Conservation (phyloP, 768 basidiomycete genomes). For the Tricholomella constricta region DNA sequence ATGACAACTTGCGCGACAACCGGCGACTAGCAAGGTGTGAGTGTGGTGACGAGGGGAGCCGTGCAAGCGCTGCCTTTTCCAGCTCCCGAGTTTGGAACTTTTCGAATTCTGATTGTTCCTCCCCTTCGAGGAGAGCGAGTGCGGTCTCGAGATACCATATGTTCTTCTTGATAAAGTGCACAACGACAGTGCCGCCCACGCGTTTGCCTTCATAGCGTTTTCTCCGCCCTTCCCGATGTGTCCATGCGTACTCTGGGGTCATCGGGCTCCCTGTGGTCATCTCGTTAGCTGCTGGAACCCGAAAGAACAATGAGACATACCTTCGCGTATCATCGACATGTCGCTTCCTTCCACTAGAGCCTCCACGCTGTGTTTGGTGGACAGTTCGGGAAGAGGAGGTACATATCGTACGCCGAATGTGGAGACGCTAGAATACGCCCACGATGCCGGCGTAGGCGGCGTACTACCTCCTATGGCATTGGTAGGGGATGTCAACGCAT, state of each 20-base stretch:
- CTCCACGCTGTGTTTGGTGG: slow-evolving; percentile 74
- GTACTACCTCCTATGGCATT: slow-evolving; percentile 28
- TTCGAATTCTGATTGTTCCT: slow-evolving; percentile 64
- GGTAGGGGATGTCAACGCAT: slow-evolving; percentile 31
- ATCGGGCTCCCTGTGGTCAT: slow-evolving; percentile 51
- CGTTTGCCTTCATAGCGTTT: slow-evolving; percentile 66
- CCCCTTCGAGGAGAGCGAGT: slow-evolving; percentile 80
- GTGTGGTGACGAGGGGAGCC: slow-evolving; percentile 4
- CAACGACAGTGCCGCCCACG: slow-evolving; percentile 90
- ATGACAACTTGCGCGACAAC: slow-evolving; percentile 4
- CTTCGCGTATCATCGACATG: slow-evolving; percentile 73
- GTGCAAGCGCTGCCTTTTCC: slow-evolving; percentile 22
- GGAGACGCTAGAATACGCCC: slow-evolving; percentile 67
- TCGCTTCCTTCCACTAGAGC: slow-evolving; percentile 91
- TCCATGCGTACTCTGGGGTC: slow-evolving; percentile 69
- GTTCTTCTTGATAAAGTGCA: slow-evolving; percentile 97
- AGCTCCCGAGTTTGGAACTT: slow-evolving; percentile 34
- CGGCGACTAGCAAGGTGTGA: slow-evolving; percentile 10
- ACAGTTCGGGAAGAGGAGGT: slow-evolving; percentile 67
- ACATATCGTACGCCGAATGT: slow-evolving; percentile 79
- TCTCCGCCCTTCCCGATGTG: slow-evolving; percentile 66
- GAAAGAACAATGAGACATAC: slow-evolving; percentile 31
- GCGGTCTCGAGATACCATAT: slow-evolving; percentile 97
- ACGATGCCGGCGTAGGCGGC: slow-evolving; percentile 44
- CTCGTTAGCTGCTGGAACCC: slow-evolving; percentile 1